Evolutionary conservation across 1,284 basidiomycete genomes (phyloP), one percentile per base, ranked within the genome.

Genomic region (Pholiota adiposa): DNA sequence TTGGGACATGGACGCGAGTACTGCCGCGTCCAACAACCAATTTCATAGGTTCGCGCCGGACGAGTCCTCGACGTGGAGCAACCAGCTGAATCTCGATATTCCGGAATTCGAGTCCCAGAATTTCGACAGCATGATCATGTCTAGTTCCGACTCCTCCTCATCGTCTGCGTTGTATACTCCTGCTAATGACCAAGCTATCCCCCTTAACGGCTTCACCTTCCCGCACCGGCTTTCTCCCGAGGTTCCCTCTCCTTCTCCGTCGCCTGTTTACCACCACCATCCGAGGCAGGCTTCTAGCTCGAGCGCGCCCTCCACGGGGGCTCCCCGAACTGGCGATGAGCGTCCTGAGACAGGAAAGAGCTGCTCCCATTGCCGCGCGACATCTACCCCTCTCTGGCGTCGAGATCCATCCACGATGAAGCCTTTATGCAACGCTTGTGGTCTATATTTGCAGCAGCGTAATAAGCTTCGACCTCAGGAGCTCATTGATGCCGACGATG

Each of bases 401-500:
- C 71, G 80, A 21, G 79, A 81, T 56, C 80, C 79, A 0, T 68
- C 71, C 2, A 79, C 78, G 3, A 72, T 78, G 54, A 75, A 76
- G 60, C 77, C 78, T 0, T 66, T 82, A 7, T 82, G 80, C 60
- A 82, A 82, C 56, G 80, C 79, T 4, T 82, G 80, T 58, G 80
- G 80, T 5, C 70, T 82, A 2, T 82, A 82, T 63, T 72, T 80
- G 11, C 79, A 81, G 53, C 80, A 82, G 63, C 71, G 79, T 21
- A 77, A 80, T 53, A 79, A 77, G 60, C 74, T 78, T 27, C 76
- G 80, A 9, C 80, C 80, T 5, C 78, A 81, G 61, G 79, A 79
- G 65, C 77, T 82, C 60, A 82, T 82, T 57, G 80, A 81, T 57
- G 80, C 80, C n/a, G 78, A 79, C 64, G 73, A 74, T 33, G 78